Conservation (phyloP, 768 basidiomycete species). For the Mycena metata region DNA sequence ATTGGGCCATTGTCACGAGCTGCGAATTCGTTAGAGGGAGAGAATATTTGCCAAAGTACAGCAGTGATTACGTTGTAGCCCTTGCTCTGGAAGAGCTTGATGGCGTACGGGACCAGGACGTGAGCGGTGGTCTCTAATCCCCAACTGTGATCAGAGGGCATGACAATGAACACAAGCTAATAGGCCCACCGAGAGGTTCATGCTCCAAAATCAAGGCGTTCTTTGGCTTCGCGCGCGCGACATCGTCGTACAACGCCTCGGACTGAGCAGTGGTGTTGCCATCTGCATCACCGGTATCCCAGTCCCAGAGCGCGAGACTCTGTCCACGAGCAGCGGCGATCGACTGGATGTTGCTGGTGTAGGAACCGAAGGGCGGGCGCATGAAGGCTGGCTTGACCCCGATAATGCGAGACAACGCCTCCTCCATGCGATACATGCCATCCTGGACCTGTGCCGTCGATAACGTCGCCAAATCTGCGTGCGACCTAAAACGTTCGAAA, state of each 20-base stretch:
- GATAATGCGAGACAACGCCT: constrained; percentile 41
- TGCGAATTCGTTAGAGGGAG: constrained; percentile 13
- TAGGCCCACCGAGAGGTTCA: constrained; percentile 46
- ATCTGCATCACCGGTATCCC: constrained; percentile 51
- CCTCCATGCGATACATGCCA: constrained; percentile 53
- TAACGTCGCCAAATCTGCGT: constrained; percentile 51
- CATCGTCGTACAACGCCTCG: constrained; percentile 41
- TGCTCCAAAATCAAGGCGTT: constrained; percentile 53
- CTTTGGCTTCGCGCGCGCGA: constrained; percentile 40
- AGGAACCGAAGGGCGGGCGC: constrained; percentile 59
- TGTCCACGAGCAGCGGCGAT: constrained; percentile 50
- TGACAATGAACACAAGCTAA: not conserved
- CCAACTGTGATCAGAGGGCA: too few relatives aligned
- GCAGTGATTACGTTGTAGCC: too few relatives aligned
- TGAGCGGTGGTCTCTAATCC: too few relatives aligned
- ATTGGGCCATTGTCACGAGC: constrained; percentile 57
- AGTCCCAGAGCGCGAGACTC: constrained; percentile 54
- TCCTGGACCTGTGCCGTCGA: constrained; percentile 50
- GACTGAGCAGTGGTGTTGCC: constrained; percentile 43
- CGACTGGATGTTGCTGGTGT: constrained; percentile 53
- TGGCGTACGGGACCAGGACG: too few relatives aligned
- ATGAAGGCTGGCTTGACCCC: constrained; percentile 55
- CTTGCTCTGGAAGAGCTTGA: too few relatives aligned
- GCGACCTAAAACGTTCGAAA: constrained; percentile 39
- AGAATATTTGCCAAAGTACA: too few relatives aligned